Percentiles rank a stretch among this genome's conserved stretches.
Conservation (phyloP, 495 filamentous ascomycete genomes). For the Neurospora tetraspora region DNA sequence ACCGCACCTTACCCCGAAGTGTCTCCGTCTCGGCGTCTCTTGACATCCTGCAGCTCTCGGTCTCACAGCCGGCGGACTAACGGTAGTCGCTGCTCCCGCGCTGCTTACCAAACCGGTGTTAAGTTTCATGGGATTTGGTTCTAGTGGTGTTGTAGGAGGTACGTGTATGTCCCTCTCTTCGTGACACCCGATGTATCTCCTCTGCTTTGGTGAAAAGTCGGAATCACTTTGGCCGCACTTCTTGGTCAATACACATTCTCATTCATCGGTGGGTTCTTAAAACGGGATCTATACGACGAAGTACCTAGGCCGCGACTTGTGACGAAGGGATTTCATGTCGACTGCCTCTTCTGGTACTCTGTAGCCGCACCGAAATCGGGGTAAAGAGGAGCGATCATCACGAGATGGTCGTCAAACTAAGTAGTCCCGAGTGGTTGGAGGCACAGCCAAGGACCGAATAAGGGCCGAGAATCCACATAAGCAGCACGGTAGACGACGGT, state of each 20-base stretch:
- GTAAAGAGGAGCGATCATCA: background rate
- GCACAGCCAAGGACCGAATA: background rate
- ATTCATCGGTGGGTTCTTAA: background rate
- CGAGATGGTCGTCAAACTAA: background rate
- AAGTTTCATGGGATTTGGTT: background rate
- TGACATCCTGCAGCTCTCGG: background rate
- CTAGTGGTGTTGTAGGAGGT: conserved; percentile 3
- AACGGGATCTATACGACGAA: no score
- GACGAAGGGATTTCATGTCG: no score
- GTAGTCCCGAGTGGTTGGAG: background rate
- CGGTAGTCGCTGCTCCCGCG: conserved; percentile 1
- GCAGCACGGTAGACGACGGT: background rate
- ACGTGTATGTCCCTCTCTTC: background rate
- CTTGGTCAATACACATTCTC: no score
- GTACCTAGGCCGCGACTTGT: no score
- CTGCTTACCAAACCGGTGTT: conserved; percentile 1
- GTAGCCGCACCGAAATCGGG: no score
- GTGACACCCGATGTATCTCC: background rate
- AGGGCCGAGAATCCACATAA: background rate
- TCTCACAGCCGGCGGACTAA: conserved; percentile 2
- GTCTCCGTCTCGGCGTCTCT: no score
- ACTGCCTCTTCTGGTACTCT: no score
- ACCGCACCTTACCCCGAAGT: no score
- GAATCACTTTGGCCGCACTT: no score
- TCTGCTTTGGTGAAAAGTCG: background rate